These are phyloP conservation scores for Cercospora citrullina DNA, from an alignment of 2,329 filamentous ascomycete genomes.

Conservation along the genomic window DNA sequence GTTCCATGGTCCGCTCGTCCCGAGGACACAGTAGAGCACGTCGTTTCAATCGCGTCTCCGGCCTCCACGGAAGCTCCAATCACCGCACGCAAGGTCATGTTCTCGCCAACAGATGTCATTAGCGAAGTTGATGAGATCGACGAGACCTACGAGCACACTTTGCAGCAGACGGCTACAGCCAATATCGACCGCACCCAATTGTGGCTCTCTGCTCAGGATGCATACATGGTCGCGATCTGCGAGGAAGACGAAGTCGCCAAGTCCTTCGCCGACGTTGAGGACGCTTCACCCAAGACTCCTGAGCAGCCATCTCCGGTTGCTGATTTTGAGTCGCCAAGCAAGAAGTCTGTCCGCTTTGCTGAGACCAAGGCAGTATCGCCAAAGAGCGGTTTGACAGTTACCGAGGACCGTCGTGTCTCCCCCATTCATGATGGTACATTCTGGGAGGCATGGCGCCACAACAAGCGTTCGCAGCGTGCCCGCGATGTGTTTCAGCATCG, in stretches of 20 bases:
- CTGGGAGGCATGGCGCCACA: slow-evolving; percentile 67
- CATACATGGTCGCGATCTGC: slow-evolving; percentile 54
- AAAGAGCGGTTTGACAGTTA: neutral
- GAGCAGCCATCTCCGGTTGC: slow-evolving; percentile 28
- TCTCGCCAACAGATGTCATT: slow-evolving; percentile 41
- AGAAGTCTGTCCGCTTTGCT: slow-evolving; percentile 73
- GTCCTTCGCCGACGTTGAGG: slow-evolving; percentile 35
- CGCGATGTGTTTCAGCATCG: slow-evolving; percentile 83
- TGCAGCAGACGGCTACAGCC: slow-evolving; percentile 68
- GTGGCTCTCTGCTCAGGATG: slow-evolving; percentile 81
- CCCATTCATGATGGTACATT: slow-evolving; percentile 60
- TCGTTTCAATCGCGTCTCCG: slow-evolving; percentile 58
- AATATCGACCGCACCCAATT: slow-evolving; percentile 81
- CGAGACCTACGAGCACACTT: slow-evolving; percentile 70
- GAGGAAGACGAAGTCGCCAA: slow-evolving; percentile 36
- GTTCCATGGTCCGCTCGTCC: slow-evolving; percentile 63
- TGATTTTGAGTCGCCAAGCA: slow-evolving; percentile 47
- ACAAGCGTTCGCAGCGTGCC: slow-evolving; percentile 61
- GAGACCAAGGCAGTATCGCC: slow-evolving; percentile 25
- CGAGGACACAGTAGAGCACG: slow-evolving; percentile 60
- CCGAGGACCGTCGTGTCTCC: slow-evolving; percentile 33
- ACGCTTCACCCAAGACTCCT: slow-evolving; percentile 36
- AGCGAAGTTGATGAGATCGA: slow-evolving; percentile 55
- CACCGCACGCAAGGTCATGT: slow-evolving; percentile 60
- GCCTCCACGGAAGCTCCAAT: slow-evolving; percentile 52